phyloP scores from a whole-genome alignment of 495 filamentous ascomycete genomes.

The Parathielavia hyrcaniae region DNA sequence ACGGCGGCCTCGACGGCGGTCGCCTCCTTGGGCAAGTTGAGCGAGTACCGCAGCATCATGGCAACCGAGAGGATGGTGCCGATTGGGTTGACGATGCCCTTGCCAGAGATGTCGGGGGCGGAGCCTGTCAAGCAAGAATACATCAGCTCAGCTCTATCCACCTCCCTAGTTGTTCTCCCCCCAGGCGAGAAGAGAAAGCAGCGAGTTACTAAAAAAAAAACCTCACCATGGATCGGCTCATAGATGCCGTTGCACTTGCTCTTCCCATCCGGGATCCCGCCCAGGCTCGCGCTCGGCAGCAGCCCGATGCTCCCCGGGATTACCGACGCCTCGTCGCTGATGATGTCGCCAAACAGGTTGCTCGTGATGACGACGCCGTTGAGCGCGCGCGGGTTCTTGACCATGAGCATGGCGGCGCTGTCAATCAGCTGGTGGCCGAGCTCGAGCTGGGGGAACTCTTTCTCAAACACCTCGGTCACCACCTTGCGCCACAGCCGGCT shows the following conservation, averaged over 20 bases:
- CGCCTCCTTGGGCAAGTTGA: slow-evolving; percentile 68
- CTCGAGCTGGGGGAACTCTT: slow-evolving; percentile 85
- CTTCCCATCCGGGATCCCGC: slow-evolving; percentile 76
- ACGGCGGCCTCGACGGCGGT: slow-evolving; percentile 74
- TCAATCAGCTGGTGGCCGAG: slow-evolving; percentile 90
- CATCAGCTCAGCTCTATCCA: background rate
- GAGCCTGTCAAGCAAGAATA: slow-evolving; percentile 40
- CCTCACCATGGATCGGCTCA: slow-evolving; percentile 91
- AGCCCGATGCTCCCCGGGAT: slow-evolving; percentile 90
- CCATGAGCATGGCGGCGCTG: slow-evolving; percentile 92
- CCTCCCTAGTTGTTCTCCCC: background rate
- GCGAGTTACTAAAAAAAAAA: slow-evolving; percentile 9
- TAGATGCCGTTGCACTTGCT: slow-evolving; percentile 79
- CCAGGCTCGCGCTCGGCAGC: slow-evolving; percentile 82
- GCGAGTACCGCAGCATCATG: slow-evolving; percentile 88
- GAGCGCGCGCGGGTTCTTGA: slow-evolving; percentile 84
- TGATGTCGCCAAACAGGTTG: slow-evolving; percentile 96
- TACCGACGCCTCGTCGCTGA: slow-evolving; percentile 91
- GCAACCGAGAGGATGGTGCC: slow-evolving; percentile 82
- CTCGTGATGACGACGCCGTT: slow-evolving; percentile 92
- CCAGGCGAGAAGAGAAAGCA: background rate
- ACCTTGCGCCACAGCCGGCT: slow-evolving; percentile 84
- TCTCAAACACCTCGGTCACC: slow-evolving; percentile 69
- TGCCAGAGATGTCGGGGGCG: slow-evolving; percentile 71
- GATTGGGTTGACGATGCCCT: slow-evolving; percentile 81